A percentile compares a stretch with the other conserved stretches of the same genome.
Evolutionary conservation across 169 alveolate species (phyloP).

Genomic region (Perkinsus chesapeaki): DNA sequence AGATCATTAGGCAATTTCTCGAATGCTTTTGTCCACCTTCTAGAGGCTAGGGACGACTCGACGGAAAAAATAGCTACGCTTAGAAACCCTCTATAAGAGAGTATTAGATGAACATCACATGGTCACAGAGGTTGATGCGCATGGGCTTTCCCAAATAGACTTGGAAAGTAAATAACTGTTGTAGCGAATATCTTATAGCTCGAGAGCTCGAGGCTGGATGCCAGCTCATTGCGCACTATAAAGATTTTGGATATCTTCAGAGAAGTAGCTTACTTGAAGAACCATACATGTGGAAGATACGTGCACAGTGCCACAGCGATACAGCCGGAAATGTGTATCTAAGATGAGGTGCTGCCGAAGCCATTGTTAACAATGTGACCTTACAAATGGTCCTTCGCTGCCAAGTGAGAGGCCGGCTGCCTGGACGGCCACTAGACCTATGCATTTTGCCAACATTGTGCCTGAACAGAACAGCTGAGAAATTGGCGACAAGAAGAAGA

Average conservation of each 20-base stretch:
- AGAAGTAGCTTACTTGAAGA: neutral
- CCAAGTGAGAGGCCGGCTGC: conserved; percentile 63
- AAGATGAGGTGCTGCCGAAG: conserved; percentile 33
- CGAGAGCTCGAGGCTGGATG: too few relatives aligned
- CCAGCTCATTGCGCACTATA: neutral
- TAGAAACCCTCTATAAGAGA: too few relatives aligned
- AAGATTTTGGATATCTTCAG: neutral
- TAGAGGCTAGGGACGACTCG: too few relatives aligned
- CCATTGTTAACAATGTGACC: conserved; percentile 36
- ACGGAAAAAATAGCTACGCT: too few relatives aligned
- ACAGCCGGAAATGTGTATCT: neutral
- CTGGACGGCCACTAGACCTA: conserved; percentile 45
- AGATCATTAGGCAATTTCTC: too few relatives aligned
- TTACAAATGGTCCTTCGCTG: conserved; percentile 65
- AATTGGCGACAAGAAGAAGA: neutral
- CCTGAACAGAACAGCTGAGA: too few relatives aligned
- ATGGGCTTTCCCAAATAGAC: too few relatives aligned
- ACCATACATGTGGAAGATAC: neutral
- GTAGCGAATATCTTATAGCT: too few relatives aligned
- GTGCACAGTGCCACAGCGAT: neutral
- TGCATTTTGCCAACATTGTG: conserved; percentile 8
- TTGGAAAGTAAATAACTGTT: too few relatives aligned
- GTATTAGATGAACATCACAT: too few relatives aligned
- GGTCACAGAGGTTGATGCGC: too few relatives aligned
- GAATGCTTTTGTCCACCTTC: too few relatives aligned